Evolutionary conservation across 257 asterid species (phyloP).

Genomic region (Solanum corneliomulleri): DNA sequence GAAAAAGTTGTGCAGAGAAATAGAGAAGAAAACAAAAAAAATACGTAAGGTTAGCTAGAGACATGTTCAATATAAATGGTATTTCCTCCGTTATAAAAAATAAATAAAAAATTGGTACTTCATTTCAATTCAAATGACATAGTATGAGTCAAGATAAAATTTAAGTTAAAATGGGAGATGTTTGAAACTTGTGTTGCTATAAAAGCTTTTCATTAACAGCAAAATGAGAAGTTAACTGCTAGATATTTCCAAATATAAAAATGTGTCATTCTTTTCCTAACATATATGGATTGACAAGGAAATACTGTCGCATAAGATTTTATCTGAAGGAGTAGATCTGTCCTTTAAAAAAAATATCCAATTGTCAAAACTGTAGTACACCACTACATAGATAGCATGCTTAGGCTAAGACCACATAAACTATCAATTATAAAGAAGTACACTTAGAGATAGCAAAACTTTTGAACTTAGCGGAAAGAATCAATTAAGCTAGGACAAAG

Average conservation of each 20-base stretch:
- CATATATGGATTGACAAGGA: neutral
- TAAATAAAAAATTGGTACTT: neutral
- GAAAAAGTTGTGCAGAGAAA: neutral
- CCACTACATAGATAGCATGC: neutral
- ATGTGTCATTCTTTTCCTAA: neutral
- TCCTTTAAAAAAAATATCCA: neutral
- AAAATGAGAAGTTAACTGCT: neutral
- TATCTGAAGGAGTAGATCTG: neutral
- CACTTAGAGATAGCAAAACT: neutral
- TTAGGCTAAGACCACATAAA: neutral
- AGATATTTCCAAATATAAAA: neutral
- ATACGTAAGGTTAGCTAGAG: neutral
- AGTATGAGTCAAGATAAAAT: neutral
- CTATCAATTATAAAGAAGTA: neutral
- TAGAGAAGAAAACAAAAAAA: neutral
- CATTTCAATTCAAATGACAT: neutral
- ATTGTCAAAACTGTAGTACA: neutral
- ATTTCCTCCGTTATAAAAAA: neutral
- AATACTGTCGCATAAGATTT: neutral
- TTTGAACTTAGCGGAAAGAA: neutral
- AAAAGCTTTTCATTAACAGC: neutral
- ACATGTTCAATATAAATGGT: neutral
- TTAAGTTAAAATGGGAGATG: neutral
- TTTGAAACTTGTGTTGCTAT: neutral
- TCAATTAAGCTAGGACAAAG: neutral